phyloP scores from a whole-genome alignment of 2,329 filamentous ascomycete genomes.

The Beauveria sp. region DNA sequence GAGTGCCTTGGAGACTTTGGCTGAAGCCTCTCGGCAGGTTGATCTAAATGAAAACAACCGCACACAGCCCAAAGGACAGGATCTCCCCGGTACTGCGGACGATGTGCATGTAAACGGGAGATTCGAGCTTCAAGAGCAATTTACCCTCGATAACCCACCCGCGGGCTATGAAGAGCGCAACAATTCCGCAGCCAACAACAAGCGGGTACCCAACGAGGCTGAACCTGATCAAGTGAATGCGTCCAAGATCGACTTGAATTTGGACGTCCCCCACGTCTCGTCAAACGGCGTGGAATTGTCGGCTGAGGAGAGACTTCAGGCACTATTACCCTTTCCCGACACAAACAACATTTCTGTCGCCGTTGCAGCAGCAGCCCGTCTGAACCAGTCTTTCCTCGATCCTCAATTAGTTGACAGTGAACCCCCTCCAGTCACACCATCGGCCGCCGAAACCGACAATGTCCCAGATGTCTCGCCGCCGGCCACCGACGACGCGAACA shows the following conservation, averaged over 20 bases:
- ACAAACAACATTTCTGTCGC: slow-evolving; percentile 48
- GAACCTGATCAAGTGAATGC: slow-evolving; percentile 12
- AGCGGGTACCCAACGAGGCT: neutral
- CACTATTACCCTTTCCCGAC: slow-evolving; percentile 36
- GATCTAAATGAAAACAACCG: slow-evolving; percentile 57
- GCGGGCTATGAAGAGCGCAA: slow-evolving; percentile 37
- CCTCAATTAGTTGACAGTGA: slow-evolving; percentile 36
- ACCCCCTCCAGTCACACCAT: slow-evolving; percentile 23
- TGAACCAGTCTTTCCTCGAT: slow-evolving; percentile 48
- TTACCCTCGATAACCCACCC: slow-evolving; percentile 49
- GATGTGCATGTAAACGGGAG: slow-evolving; percentile 24
- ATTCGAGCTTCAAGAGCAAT: slow-evolving; percentile 52
- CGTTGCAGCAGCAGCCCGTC: slow-evolving; percentile 47
- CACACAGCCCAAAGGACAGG: slow-evolving; percentile 30
- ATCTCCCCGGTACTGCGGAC: slow-evolving; percentile 23
- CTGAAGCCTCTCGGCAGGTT: slow-evolving; percentile 78
- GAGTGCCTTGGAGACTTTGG: slow-evolving; percentile 77
- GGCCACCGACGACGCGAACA: slow-evolving; percentile 18
- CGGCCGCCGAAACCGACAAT: slow-evolving; percentile 18
- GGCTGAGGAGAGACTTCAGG: slow-evolving; percentile 44
- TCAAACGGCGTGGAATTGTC: slow-evolving; percentile 29
- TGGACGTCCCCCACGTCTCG: slow-evolving; percentile 17
- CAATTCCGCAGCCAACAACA: neutral
- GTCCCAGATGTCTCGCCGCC: slow-evolving; percentile 18
- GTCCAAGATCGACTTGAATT: slow-evolving; percentile 11